These are phyloP conservation scores for Cryptococcus sp. DNA, from an alignment of 1,284 basidiomycete genomes.

Conservation along the genomic window DNA sequence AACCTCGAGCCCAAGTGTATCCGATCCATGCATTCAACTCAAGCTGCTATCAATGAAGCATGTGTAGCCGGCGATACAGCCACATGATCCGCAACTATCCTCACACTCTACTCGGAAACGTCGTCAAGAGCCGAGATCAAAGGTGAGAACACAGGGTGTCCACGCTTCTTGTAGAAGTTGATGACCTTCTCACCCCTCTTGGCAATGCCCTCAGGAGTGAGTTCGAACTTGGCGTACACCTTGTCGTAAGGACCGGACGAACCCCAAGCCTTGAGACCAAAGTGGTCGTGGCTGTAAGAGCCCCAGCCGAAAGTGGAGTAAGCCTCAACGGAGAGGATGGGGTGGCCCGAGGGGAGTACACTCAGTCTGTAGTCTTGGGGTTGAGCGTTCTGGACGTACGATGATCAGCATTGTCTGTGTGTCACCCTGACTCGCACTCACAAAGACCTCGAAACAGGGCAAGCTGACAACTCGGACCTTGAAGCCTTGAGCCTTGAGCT, in stretches of 20 bases:
- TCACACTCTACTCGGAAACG: constrained; percentile 31
- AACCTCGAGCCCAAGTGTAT: too few species aligned
- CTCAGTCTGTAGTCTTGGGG: constrained; percentile 74
- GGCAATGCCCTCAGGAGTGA: constrained; percentile 75
- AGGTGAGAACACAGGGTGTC: constrained; percentile 72
- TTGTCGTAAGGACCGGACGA: constrained; percentile 86
- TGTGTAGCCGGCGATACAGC: too few species aligned
- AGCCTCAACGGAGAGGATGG: constrained; percentile 88
- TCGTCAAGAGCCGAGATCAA: constrained; percentile 59
- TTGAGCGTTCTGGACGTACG: constrained; percentile 64
- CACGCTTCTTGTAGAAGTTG: constrained; percentile 81
- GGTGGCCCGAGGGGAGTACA: constrained; percentile 84
- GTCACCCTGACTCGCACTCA: constrained; percentile 12
- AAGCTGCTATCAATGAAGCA: too few species aligned
- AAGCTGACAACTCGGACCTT: constrained; percentile 82
- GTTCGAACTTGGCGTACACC: constrained; percentile 85
- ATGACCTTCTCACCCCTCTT: constrained; percentile 79
- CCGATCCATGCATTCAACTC: too few species aligned
- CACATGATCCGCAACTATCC: too few species aligned
- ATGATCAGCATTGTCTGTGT: background rate
- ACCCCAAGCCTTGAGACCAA: constrained; percentile 77
- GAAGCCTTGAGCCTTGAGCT: constrained; percentile 73
- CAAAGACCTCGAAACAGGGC: constrained; percentile 86
- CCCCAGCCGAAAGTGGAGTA: constrained; percentile 75
- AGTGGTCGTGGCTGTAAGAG: constrained; percentile 86